Evolutionary conservation across 169 alveolate species (phyloP), one percentile per base, ranked within the genome.

Genomic region (Plasmodium vinckei): DNA sequence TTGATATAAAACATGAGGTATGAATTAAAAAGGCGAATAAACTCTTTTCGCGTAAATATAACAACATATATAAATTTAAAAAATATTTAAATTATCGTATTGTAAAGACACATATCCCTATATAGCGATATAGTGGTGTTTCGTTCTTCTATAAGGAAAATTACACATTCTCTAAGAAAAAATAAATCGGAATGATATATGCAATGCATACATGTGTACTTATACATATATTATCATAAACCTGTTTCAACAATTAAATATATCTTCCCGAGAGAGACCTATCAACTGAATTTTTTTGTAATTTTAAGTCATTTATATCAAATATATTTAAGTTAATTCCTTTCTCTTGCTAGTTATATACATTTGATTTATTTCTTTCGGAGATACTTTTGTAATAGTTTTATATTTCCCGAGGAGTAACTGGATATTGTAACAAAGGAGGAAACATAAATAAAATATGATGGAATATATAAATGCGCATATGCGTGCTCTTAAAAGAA

Each of bases 61-160:
- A 33, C 7, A 33, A 33, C 6, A 33, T 5, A 82, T 51, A 51
- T 51, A 12, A 21, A 21, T 21, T 21, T 21, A 21, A 21, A 21
- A 21, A 0, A 21, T 33, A 21, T 21, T 72, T 51, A 51, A 57
- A 87, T 87, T 73, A 91, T 92, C 71, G 79, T 91, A 53, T 77
- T 89, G 79, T 95, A 94, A 13, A 94, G 95, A 61, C 96, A 94
- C 93, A 91, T 92, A 77, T 94, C 95, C 9, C 96, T 73, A 73
- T 95, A 94, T 19, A 95, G 96, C 46, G 92, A 63, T n/a, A 92
- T 90, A n/a, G 90, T 93, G 7, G 96, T 94, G 60, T 88, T 88
- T 23, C 93, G 33, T 49, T 77, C 93, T 56, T 91, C 95, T 25
- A 94, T 57, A 72, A 94, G 57, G 82, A 95, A 94, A 21, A 94